Conservation (phyloP, 2,329 filamentous ascomycete genomes). For the Lachnellula suecica region DNA sequence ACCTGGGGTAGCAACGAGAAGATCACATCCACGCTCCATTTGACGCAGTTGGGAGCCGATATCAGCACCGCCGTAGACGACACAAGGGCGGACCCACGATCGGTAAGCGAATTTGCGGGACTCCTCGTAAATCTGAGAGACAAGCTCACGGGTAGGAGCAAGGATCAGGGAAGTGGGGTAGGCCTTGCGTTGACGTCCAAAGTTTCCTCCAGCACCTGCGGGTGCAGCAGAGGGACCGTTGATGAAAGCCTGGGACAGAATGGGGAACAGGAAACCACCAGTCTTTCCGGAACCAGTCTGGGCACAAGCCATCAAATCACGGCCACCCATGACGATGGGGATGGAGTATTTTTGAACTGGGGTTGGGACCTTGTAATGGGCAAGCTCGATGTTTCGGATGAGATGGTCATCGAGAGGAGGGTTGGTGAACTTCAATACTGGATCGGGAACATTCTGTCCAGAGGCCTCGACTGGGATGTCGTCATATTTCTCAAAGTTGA, state of each 20-base stretch:
- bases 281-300: slow-evolving; percentile 99
- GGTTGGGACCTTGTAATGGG: slow-evolving; percentile 92
- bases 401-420: slow-evolving; percentile 95
- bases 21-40: slow-evolving; percentile 95
- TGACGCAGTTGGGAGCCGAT: slow-evolving; percentile 97
- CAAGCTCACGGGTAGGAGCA: slow-evolving; percentile 95
- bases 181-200: slow-evolving; percentile 93
- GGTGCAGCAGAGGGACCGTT: slow-evolving; percentile 77
- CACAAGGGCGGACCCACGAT: slow-evolving; percentile 97
- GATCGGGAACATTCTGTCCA: slow-evolving; percentile 88
- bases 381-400: slow-evolving; percentile 87
- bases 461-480: slow-evolving; percentile 98
- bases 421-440: slow-evolving; percentile 86
- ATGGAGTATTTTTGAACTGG: slow-evolving; percentile 99
- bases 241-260: slow-evolving; percentile 94
- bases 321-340: slow-evolving; percentile 95
- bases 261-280: slow-evolving; percentile 98
- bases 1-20: slow-evolving; percentile 94
- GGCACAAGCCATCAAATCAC: slow-evolving; percentile 98
- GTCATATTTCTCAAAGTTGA: slow-evolving; percentile 99
- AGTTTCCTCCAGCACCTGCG: slow-evolving; percentile 64
- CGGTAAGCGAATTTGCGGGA: slow-evolving; percentile 97
- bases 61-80: slow-evolving; percentile 98
- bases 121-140: slow-evolving; percentile 98
- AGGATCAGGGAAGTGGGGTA: slow-evolving; percentile 95